phyloP scores from a whole-genome alignment of 768 basidiomycete genomes.

The Agrocybe pediades region DNA sequence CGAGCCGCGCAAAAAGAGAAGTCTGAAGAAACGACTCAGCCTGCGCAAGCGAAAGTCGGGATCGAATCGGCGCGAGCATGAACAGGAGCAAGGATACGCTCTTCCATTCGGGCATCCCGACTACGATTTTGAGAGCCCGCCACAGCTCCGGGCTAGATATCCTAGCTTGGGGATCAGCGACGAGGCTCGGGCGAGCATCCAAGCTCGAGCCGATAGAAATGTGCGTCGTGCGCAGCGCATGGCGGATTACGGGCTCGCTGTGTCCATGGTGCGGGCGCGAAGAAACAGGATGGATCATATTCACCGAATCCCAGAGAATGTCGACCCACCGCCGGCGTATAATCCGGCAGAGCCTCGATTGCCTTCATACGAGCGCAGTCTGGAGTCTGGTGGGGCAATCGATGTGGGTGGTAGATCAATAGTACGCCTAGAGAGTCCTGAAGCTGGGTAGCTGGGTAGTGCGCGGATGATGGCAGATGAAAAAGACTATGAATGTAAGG shows the following conservation, averaged over 20 bases:
- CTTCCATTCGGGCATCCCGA: not conserved
- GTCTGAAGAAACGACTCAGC: not conserved
- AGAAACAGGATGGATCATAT: not conserved
- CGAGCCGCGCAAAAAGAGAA: not conserved
- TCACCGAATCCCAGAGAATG: not conserved
- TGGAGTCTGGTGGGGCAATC: too few species aligned
- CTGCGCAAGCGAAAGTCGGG: not conserved
- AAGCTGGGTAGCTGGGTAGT: too few species aligned
- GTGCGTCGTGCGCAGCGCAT: not conserved
- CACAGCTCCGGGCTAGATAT: not conserved
- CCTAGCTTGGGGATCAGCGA: not conserved
- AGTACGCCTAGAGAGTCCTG: too few species aligned
- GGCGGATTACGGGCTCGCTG: not conserved
- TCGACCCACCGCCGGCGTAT: not conserved
- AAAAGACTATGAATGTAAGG: too few species aligned
- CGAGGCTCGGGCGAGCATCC: not conserved
- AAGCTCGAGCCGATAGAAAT: not conserved
- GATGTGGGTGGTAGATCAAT: too few species aligned
- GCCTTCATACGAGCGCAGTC: not conserved
- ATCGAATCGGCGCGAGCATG: too few species aligned
- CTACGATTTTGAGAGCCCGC: not conserved
- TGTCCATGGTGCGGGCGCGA: not conserved
- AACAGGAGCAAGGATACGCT: not conserved
- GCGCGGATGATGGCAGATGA: too few species aligned
- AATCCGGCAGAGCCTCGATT: not conserved